Base-by-base conservation (phyloP, 2,329 filamentous ascomycete species). In the Fusarium illudens region DNA sequence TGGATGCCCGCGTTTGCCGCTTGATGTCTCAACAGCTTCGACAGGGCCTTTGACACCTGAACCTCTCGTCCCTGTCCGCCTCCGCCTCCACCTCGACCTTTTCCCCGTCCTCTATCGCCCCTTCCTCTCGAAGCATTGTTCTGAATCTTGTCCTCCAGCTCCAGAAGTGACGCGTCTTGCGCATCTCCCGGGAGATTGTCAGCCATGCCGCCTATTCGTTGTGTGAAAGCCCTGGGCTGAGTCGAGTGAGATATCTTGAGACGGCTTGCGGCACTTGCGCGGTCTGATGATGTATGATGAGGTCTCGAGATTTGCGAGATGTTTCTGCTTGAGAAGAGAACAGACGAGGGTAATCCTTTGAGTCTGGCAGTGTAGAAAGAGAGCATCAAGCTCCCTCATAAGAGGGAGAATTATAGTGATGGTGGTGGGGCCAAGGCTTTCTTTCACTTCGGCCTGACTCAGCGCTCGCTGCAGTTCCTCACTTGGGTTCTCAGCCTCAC, bases 11-110 rank as follows among this genome's bases (percentile, higher is more conserved):
- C 87, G 36, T 83, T 84, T 52, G 79, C 78, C 9, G 86, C 87
- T 78, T 87, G 86, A 66, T 89, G 87, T 30, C 87, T 77, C 62
- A 89, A 75, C 49, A 89, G 77, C 66, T 75, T 79, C 15, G 86
- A 88, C 44, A 89, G 76, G 11, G 86, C 84, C 68, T 81, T 85
- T 8, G 85, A 88, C 44, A 88, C 76, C 58, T 81, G 79, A 19
- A 84, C 78, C 19, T 84, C 81, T n/a, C 85, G 80, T 44, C 75
- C 73, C 60, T 75, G 75, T 6, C 73, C 73, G 4, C 75, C 74
- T 1, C 77, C 73, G 0, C 78, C 75, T 4, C 75, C 73, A 0
- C 78, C 75, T 5, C 75, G 61, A 9, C 71, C 70, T 13, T 75
- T 70, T 6, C 73, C 66, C 11, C 77, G 67, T 6, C 77, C 59